Evolutionary conservation across 2,329 filamentous ascomycete genomes (phyloP), one percentile per base, ranked within the genome.

Genomic region (Mollisiaceae sp.): DNA sequence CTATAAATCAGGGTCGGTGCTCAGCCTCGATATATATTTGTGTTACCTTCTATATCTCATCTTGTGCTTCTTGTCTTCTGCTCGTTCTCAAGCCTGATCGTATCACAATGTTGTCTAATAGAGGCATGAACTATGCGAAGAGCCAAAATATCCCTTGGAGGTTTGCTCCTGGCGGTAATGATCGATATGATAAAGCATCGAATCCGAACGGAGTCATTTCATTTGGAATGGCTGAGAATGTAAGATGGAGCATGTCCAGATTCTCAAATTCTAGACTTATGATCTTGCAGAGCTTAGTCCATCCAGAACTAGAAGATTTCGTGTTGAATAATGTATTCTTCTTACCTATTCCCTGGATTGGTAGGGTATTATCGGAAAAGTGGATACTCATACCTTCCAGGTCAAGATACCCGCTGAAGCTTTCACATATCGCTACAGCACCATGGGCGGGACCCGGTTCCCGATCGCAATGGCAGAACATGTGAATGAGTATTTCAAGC

Each of bases 401-500:
- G 77, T 79, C 52, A 65, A 67, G 22, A 75, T 80, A 32, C 71
- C 74, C 20, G 54, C 73, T 18, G 65, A 74, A 41, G 77, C 78
- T 9, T 74, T 81, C 60, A 77, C 76, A 59, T 83, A 83, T 69
- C 75, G 76, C 39, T 77, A 77, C 59, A 77, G 76, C 11, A 77
- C 78, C 14, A 75, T 71, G 67, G 78, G 79, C 8, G 77, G 76
- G 32, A 69, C 67, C 15, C 73, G 76, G 20, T 75, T 84, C n/a
- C 78, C 78, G 0, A 69, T 65, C 5, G 78, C 78, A 0, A 76
- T 82, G 66, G 77, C 81, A 15, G 71, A 69, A 2, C 78, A 81
- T 65, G 68, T 84, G 52, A 82, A 80, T 65, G 75, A 69, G 20
- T 72, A 79, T 54, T 79, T 84, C 65, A 68, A 74, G 0, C 78